Percentiles rank a stretch among this genome's conserved stretches.
These are phyloP conservation scores for Dipsacomyces acuminosporus DNA, from an alignment of 371 early-diverging fungal genomes.

Conservation along the genomic window DNA sequence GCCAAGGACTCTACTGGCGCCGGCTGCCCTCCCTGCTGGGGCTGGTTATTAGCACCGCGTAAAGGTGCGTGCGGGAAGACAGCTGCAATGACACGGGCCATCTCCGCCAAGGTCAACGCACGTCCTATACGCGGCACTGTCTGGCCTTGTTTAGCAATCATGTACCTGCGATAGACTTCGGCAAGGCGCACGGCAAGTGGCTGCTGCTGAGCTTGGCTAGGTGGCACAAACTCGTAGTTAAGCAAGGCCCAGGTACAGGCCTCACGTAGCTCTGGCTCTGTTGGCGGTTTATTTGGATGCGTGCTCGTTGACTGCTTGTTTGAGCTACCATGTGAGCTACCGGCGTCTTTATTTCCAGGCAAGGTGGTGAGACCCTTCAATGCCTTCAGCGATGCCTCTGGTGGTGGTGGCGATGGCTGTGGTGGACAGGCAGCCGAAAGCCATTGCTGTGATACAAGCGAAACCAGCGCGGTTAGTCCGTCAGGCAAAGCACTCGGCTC, in stretches of 20 bases:
- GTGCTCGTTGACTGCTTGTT: too few relatives aligned
- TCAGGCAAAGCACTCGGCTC: slow-evolving; percentile 34
- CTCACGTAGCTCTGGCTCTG: slow-evolving; percentile 45
- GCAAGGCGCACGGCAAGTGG: slow-evolving; percentile 14
- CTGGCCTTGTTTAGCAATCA: slow-evolving; percentile 36
- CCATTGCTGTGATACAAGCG: slow-evolving; percentile 44
- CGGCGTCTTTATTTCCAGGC: too few relatives aligned
- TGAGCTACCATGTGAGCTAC: too few relatives aligned
- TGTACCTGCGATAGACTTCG: slow-evolving; percentile 33
- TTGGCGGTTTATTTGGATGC: slow-evolving; percentile 25
- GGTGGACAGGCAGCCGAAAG: slow-evolving; percentile 28
- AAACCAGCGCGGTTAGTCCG: slow-evolving; percentile 29
- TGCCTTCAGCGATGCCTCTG: too few relatives aligned
- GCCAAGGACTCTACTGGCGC: slow-evolving; percentile 3
- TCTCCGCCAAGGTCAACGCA: slow-evolving; percentile 30
- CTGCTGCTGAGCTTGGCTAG: slow-evolving; percentile 3
- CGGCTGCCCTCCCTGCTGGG: slow-evolving; percentile 4
- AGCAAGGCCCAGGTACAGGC: slow-evolving; percentile 47
- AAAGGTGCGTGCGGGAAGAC: slow-evolving; percentile 35
- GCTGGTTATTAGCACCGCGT: slow-evolving; percentile 2
- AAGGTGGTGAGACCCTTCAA: too few relatives aligned
- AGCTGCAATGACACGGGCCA: slow-evolving; percentile 37
- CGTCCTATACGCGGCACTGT: slow-evolving; percentile 41
- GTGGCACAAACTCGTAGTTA: slow-evolving; percentile 35
- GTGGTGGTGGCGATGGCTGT: background rate